These are phyloP conservation scores for Fusarium anthophilum DNA, from an alignment of 2,329 filamentous ascomycete genomes.

Conservation along the genomic window DNA sequence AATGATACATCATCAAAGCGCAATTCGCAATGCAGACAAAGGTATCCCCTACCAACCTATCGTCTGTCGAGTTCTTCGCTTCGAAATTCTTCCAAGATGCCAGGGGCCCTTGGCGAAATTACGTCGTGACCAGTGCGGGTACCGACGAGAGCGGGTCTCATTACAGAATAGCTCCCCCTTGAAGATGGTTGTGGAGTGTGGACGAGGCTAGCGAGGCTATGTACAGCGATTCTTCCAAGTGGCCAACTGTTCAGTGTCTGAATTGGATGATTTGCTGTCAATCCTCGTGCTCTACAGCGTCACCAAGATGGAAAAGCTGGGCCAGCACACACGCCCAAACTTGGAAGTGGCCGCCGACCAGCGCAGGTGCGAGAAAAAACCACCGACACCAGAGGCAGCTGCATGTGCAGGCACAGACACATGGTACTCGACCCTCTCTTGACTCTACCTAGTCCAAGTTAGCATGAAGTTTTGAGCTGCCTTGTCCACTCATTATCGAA, in stretches of 20 bases:
- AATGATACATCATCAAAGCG: neutral
- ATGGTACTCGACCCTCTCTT: neutral
- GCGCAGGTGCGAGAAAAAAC: conserved; percentile 1
- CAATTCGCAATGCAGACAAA: neutral
- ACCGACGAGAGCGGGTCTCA: conserved; percentile 40
- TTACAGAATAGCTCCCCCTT: conserved; percentile 30
- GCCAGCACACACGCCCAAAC: conserved; percentile 15
- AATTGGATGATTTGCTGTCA: conserved; percentile 9
- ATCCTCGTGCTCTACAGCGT: neutral
- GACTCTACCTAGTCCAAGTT: neutral
- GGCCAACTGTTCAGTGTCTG: conserved; percentile 16
- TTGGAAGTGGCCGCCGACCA: conserved; percentile 25
- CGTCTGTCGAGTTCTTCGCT: conserved; percentile 13
- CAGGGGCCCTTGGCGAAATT: conserved; percentile 40
- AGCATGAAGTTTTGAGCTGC: conserved; percentile 16
- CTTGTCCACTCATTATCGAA: conserved; percentile 28
- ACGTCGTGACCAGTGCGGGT: conserved; percentile 41
- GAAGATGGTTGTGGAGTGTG: neutral
- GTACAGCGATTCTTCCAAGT: conserved; percentile 12
- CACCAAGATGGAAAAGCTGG: conserved; percentile 5
- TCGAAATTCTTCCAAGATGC: conserved; percentile 24
- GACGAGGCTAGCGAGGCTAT: neutral
- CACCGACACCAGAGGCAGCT: conserved; percentile 10
- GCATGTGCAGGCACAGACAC: conserved; percentile 6
- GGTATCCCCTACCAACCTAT: conserved; percentile 9